Evolutionary conservation across 2,329 filamentous ascomycete species (phyloP), one percentile per base, ranked within the genome.

Genomic region (Uncinocarpus reesii): DNA sequence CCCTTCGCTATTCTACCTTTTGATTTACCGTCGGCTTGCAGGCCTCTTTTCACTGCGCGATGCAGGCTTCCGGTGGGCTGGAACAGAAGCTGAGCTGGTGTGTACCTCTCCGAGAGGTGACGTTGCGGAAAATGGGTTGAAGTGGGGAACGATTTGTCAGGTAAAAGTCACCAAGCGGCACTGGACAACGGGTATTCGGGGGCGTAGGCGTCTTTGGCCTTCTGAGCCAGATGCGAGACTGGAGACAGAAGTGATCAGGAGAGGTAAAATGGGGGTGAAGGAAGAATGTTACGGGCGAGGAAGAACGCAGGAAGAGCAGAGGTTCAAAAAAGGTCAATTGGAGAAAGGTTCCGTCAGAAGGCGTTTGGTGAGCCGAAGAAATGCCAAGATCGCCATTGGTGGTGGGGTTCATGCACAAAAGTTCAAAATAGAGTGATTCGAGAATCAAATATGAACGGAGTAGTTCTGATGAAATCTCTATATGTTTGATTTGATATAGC

Each of bases 61-160:
- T 21, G 13, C 21, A 24, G 38, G 24, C 23, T 28, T 18, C 13
- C 5, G 24, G 18, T 26, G 41, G 16, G 11, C 13, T 15, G 15
- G 18, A 20, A 20, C 35, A 21, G 18, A 23, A 10, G 13, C 6
- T 16, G 4, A n/a, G 8, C 13, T 7, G 16, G 16, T 2, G 5
- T 3, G 16, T 16, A 13, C 11, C 7, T 18, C 2, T 29, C n/a
- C 26, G 32, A 32, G 18, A 16, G 21, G 41, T 43, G 41, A 43
- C 29, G 41, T 43, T 43, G 41, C 41, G 41, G 34, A 15, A 20
- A 43, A 42, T 42, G 23, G 41, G 34, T 7, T 32, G 29, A 43
- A 24, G 29, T 24, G 41, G 41, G 41, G 41, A 34, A 43, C 15
- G 21, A 36, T 46, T 46, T 37, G 43, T 38, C 43, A 37, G 15